Percentiles rank a stretch among this genome's conserved stretches.
These are phyloP conservation scores for Exutisphaerella laricina DNA, from an alignment of 2,329 filamentous ascomycete genomes.

Conservation along the genomic window DNA sequence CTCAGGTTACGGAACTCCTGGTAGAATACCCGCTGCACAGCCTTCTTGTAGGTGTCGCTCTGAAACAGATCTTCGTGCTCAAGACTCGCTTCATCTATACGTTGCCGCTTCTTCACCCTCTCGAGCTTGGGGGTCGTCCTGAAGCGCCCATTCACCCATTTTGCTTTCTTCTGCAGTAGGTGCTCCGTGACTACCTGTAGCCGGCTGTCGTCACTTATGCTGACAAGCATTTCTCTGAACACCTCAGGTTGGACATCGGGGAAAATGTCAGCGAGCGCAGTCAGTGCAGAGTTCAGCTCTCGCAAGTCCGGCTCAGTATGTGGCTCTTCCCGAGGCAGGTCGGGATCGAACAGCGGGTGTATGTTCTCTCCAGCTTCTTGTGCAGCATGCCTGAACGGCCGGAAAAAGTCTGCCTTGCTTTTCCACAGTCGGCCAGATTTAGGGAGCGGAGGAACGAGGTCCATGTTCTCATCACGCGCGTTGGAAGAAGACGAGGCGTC, in stretches of 20 bases:
- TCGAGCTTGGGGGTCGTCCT: constrained; percentile 19
- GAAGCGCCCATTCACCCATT: constrained; percentile 64
- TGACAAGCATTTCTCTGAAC: constrained; percentile 72
- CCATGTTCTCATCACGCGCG: too few relatives aligned
- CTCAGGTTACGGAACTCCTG: constrained; percentile 72
- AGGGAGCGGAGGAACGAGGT: constrained; percentile 26
- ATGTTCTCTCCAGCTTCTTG: constrained; percentile 25
- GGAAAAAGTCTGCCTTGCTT: constrained; percentile 32
- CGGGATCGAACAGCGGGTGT: constrained; percentile 25
- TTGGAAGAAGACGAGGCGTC: too few relatives aligned
- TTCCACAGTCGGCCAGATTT: constrained; percentile 29
- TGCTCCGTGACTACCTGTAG: constrained; percentile 72
- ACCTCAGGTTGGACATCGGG: constrained; percentile 77
- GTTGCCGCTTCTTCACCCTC: neutral
- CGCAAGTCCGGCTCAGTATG: constrained; percentile 55
- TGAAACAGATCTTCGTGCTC: constrained; percentile 62
- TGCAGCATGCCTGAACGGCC: constrained; percentile 26
- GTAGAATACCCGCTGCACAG: constrained; percentile 62
- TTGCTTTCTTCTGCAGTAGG: constrained; percentile 64
- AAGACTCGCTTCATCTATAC: constrained; percentile 32
- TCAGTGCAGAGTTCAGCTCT: constrained; percentile 65
- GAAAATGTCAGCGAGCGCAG: constrained; percentile 65
- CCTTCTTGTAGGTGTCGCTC: constrained; percentile 60
- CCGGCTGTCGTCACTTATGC: constrained; percentile 69
- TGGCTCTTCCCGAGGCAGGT: constrained; percentile 8